Evolutionary conservation across 2,329 filamentous ascomycete species (phyloP).

Genomic region (Macroventuria anomochaeta): DNA sequence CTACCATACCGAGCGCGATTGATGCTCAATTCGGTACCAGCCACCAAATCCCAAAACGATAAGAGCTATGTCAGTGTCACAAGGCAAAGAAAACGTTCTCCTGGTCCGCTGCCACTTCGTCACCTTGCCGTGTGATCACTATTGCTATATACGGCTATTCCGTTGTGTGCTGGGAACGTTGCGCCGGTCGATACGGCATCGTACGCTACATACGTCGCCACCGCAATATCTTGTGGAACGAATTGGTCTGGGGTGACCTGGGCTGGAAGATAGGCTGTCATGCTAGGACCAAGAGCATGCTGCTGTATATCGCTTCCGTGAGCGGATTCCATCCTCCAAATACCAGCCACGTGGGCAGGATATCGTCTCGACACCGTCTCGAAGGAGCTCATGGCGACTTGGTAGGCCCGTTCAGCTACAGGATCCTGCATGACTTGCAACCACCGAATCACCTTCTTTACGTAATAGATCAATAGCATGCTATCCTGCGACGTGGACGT

Average conservation of each 20-base stretch:
- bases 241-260: not conserved
- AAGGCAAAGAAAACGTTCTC: not conserved
- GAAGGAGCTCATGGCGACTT: slow-evolving; percentile 28
- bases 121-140: slow-evolving; percentile 11
- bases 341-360: slow-evolving; percentile 19
- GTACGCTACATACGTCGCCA: slow-evolving; percentile 11
- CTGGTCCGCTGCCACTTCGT: not conserved
- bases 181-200: not conserved
- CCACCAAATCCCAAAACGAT: not conserved
- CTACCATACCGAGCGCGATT: not conserved
- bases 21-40: not conserved
- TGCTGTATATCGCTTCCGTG: not conserved
- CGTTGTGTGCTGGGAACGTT: slow-evolving; percentile 1
- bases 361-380: slow-evolving; percentile 25
- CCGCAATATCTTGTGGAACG: not conserved
- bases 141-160: slow-evolving; percentile 1
- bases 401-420: slow-evolving; percentile 33
- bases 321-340: slow-evolving; percentile 12
- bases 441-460: slow-evolving; percentile 45
- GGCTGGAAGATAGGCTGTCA: not conserved
- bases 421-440: slow-evolving; percentile 43
- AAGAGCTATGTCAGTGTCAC: not conserved
- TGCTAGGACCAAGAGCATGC: not conserved
- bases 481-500: slow-evolving; percentile 28
- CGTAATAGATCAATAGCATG: slow-evolving; percentile 29